Evolutionary conservation across 2,329 filamentous ascomycete genomes (phyloP), one percentile per base, ranked within the genome.

Genomic region (Capronia epimyces): DNA sequence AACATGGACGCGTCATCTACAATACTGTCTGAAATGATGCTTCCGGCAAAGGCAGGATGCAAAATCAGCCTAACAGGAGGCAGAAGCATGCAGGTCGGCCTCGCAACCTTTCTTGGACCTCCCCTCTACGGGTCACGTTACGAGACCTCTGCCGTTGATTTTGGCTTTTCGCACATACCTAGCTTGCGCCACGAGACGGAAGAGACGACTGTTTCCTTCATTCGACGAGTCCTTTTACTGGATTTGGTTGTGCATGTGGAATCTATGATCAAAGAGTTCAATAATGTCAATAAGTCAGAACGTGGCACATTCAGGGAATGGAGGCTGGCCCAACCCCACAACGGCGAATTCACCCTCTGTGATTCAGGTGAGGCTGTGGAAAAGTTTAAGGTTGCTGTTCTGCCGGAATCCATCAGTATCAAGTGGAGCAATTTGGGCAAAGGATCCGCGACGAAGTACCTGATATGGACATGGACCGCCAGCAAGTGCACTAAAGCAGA

Each of bases 121-220:
- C 56, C 59, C 31, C 43, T 57, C 9, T 56, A 55, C 42, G 59
- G 59, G 13, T 56, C 53, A 29, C 47, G 50, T 31, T 61, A 55
- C 25, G 50, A 59, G 16, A 54, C 41, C 16, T 55, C 52, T 29
- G 7, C 46, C 13, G 18, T 57, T 13, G 56, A 58, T 43, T 54
- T 58, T 39, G 56, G 50, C 5, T 54, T 54, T 34, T 46, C 45
- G 9, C 47, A 29, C 12, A 20, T 52, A 15, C 50, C 47, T 13
- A n/a, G 16, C 9, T 41, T 40, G 12, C 49, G 44, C 18, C 52
- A 52, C 10, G 51, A 57, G 29, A 55, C 55, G 12, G 36, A 44
- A 22, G 55, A 53, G 12, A 46, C 43, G 15, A 34, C 43, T 7
- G 16, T 52, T n/a, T 27, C 31, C 13, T 55, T 46, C 15, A 16